phyloP scores from a whole-genome alignment of 257 asterid species.

The Ehretia macrophylla region DNA sequence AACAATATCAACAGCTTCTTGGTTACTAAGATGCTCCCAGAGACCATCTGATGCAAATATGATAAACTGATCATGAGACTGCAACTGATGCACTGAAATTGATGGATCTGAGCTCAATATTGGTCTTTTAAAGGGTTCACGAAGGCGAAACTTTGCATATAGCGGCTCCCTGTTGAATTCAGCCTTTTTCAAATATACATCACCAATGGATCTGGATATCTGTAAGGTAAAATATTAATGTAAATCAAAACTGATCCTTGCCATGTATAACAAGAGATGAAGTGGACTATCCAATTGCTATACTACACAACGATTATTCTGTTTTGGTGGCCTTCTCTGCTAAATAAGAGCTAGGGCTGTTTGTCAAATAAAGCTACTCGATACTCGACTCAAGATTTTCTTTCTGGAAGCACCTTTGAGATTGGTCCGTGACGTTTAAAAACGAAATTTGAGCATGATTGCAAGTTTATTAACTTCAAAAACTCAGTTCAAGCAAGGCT shows the following conservation, averaged over 20 bases:
- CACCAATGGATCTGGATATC: constrained; percentile 81
- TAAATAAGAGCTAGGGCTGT: no score
- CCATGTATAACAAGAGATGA: background rate
- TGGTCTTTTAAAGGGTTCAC: constrained; percentile 57
- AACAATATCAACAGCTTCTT: constrained; percentile 72
- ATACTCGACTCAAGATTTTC: no score
- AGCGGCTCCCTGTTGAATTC: constrained; percentile 80
- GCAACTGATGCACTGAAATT: constrained; percentile 52
- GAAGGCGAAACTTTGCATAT: constrained; percentile 60
- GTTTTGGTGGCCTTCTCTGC: no score
- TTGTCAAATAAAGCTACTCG: no score
- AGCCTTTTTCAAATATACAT: constrained; percentile 60
- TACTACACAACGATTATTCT: no score
- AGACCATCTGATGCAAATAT: constrained; percentile 84
- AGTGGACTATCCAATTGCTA: no score
- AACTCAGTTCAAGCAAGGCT: no score
- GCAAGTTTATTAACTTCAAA: no score
- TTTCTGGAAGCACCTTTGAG: no score
- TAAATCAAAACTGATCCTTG: background rate
- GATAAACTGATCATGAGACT: constrained; percentile 61
- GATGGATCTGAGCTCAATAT: constrained; percentile 72
- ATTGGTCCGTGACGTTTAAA: no score
- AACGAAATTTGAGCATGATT: no score
- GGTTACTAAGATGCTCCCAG: constrained; percentile 82
- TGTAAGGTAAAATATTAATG: constrained; percentile 25